Percentiles rank a stretch among this genome's conserved stretches.
Evolutionary conservation across 805 yeast species (phyloP).

Genomic region (Candida nitratophila): DNA sequence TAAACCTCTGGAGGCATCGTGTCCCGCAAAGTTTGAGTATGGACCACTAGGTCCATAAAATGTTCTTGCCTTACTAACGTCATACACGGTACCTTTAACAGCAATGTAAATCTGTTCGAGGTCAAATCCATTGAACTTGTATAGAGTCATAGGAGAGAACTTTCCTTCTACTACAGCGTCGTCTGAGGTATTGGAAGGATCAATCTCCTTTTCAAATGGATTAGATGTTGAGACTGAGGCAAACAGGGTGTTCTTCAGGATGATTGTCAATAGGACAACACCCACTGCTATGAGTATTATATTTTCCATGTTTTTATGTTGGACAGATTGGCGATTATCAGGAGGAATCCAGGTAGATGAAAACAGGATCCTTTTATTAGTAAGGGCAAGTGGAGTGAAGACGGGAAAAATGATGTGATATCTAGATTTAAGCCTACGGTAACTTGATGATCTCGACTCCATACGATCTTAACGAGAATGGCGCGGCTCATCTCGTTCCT

Average conservation of each 20-base stretch:
- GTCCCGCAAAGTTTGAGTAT: constrained; percentile 89
- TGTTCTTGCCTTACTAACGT: constrained; percentile 69
- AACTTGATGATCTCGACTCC: no score
- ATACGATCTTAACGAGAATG: not conserved
- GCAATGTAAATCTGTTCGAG: constrained; percentile 78
- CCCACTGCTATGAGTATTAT: constrained; percentile 17
- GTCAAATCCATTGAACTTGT: constrained; percentile 74
- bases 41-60: constrained; percentile 97
- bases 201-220: constrained; percentile 17
- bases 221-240: constrained; percentile 13
- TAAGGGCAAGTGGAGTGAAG: no score
- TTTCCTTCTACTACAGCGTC: constrained; percentile 26
- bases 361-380: no score
- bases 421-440: no score
- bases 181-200: constrained; percentile 10
- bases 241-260: constrained; percentile 17
- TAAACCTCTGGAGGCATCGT: constrained; percentile 90
- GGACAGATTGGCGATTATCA: not conserved
- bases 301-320: constrained; percentile 16
- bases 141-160: constrained; percentile 71
- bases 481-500: not conserved
- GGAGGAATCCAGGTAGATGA: no score
- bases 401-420: no score
- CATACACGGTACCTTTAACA: constrained; percentile 80
- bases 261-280: constrained; percentile 13